A percentile compares a stretch with the other conserved stretches of the same genome.
These are phyloP conservation scores for Colletotrichum tropicicola DNA, from an alignment of 2,329 filamentous ascomycete species.

Conservation along the genomic window DNA sequence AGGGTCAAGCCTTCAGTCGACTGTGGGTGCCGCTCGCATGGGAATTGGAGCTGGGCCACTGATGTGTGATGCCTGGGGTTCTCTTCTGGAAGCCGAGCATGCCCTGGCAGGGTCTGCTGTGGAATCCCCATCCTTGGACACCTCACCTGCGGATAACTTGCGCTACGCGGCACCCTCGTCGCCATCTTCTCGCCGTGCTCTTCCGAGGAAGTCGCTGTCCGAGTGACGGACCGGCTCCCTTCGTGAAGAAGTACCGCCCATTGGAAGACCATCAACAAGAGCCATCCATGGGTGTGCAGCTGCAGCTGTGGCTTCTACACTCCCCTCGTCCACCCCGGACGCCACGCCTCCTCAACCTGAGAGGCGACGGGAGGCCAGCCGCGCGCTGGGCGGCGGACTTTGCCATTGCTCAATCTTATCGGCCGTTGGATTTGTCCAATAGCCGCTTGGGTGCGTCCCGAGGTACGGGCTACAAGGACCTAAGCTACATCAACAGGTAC, in stretches of 20 bases:
- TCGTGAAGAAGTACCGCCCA: background rate
- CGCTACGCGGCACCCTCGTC: background rate
- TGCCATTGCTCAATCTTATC: background rate
- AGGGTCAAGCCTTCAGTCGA: background rate
- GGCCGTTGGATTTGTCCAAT: background rate
- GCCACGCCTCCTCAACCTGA: background rate
- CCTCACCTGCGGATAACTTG: background rate
- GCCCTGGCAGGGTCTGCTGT: background rate
- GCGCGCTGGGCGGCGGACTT: background rate
- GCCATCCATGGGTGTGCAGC: background rate
- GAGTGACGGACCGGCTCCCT: background rate
- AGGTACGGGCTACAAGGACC: background rate
- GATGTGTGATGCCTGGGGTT: slow-evolving; percentile 4
- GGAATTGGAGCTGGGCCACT: background rate
- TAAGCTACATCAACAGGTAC: background rate
- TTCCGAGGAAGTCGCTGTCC: background rate
- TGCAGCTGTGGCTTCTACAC: background rate
- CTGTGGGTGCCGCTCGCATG: slow-evolving; percentile 20
- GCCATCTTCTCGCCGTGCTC: background rate
- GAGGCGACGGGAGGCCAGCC: background rate
- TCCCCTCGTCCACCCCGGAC: background rate
- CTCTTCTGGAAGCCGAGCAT: slow-evolving; percentile 10
- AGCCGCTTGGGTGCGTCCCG: background rate
- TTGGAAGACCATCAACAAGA: background rate
- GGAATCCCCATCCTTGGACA: background rate